These are phyloP conservation scores for Calonectria crousiana DNA, from an alignment of 2,329 filamentous ascomycete species.

Conservation along the genomic window DNA sequence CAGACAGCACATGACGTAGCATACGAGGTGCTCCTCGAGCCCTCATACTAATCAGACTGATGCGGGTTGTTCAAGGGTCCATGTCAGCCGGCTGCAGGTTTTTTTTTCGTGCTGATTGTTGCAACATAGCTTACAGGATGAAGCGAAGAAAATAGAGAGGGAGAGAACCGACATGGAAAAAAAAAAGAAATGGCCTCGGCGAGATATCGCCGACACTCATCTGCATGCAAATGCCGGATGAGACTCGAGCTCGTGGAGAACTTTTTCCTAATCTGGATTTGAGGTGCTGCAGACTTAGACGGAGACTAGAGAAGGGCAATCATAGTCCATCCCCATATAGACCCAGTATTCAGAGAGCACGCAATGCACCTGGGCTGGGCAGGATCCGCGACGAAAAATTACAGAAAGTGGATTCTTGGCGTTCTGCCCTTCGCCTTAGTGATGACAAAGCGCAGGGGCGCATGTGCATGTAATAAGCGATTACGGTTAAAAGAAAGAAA, in stretches of 20 bases:
- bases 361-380: background rate
- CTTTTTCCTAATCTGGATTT: background rate
- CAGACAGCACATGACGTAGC: background rate
- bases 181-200: background rate
- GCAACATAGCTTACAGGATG: background rate
- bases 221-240: conserved; percentile 19
- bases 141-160: background rate
- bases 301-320: background rate
- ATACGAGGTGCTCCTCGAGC: background rate
- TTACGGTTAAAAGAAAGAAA: background rate
- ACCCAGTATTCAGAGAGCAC: background rate
- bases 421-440: background rate
- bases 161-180: background rate
- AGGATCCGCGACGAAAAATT: background rate
- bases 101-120: background rate
- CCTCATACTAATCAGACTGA: background rate
- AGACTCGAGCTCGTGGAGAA: conserved; percentile 8
- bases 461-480: background rate
- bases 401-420: background rate
- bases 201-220: conserved; percentile 17
- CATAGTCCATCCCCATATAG: background rate
- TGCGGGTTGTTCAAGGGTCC: background rate
- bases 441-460: background rate
- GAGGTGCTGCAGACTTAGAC: background rate
- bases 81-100: background rate